These are phyloP conservation scores for Paramarasmius palmivorus DNA, from an alignment of 1,284 basidiomycete genomes.

Conservation along the genomic window DNA sequence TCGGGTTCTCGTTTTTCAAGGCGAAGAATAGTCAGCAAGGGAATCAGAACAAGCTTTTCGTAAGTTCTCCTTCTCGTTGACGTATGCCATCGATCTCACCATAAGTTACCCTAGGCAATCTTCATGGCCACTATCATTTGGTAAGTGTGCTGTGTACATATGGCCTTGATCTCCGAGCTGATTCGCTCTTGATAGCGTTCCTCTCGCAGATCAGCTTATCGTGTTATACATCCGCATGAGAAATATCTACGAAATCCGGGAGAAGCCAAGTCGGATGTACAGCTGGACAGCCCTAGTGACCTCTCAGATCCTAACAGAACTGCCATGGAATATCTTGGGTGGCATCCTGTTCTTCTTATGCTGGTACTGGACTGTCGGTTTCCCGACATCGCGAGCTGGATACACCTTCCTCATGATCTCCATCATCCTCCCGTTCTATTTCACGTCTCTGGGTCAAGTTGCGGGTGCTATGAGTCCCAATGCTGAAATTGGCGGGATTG, in stretches of 20 bases:
- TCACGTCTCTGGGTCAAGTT: slow-evolving; percentile 59
- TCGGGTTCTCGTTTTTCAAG: slow-evolving; percentile 69
- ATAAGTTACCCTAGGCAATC: slow-evolving; percentile 31
- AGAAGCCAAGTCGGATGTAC: slow-evolving; percentile 80
- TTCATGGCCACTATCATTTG: slow-evolving; percentile 48
- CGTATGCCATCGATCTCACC: not conserved
- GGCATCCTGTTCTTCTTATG: slow-evolving; percentile 55
- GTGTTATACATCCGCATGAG: slow-evolving; percentile 47
- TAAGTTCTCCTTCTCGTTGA: slow-evolving; percentile 19
- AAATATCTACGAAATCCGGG: slow-evolving; percentile 70
- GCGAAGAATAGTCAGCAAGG: slow-evolving; percentile 68
- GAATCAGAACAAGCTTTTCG: slow-evolving; percentile 83
- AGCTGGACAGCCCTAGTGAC: slow-evolving; percentile 76
- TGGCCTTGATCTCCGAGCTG: not conserved
- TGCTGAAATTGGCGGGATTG: slow-evolving; percentile 61
- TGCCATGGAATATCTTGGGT: slow-evolving; percentile 68
- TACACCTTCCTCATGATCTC: slow-evolving; percentile 54
- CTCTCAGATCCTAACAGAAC: slow-evolving; percentile 59
- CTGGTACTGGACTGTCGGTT: slow-evolving; percentile 59
- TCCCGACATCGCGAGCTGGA: slow-evolving; percentile 47
- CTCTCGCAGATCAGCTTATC: slow-evolving; percentile 47
- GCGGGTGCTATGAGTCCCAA: slow-evolving; percentile 68
- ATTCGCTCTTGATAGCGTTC: slow-evolving; percentile 27
- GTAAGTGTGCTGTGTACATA: slow-evolving; percentile 13
- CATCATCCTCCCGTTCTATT: slow-evolving; percentile 52